Evolutionary conservation across 305 asterid genomes (phyloP).

Genomic region (Fraxinus velutina): DNA sequence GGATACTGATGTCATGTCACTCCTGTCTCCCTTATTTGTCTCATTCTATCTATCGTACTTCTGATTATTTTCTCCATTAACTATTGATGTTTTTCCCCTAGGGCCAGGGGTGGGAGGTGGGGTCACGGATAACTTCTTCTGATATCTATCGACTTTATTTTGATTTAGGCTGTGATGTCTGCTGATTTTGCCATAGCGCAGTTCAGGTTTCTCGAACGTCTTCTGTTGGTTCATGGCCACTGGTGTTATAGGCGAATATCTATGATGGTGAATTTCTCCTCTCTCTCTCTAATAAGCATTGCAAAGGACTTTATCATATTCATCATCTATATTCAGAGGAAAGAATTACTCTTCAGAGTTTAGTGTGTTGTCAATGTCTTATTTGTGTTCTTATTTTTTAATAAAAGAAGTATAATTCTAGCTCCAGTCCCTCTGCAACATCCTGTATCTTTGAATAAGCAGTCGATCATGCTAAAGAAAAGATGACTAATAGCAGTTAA

Average conservation of each 20-base stretch:
- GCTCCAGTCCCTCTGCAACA: background rate
- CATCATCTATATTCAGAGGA: background rate
- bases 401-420: background rate
- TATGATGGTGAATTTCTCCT: constrained; percentile 15
- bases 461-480: background rate
- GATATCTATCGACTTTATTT: constrained; percentile 14
- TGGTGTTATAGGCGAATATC: constrained; percentile 32
- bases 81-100: background rate
- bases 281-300: background rate
- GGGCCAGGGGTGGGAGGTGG: background rate
- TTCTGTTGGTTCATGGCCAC: constrained; percentile 45
- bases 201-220: constrained; percentile 40
- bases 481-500: background rate
- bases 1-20: background rate
- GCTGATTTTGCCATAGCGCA: constrained; percentile 44
- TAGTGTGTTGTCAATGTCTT: background rate
- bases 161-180: constrained; percentile 37
- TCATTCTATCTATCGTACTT: background rate
- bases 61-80: background rate
- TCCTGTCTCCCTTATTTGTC: background rate
- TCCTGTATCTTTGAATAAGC: background rate
- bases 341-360: background rate
- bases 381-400: background rate
- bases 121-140: background rate
- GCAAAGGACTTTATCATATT: background rate